These are phyloP conservation scores for Begonia loranthoides DNA, from an alignment of 306 rosid genomes.

Conservation along the genomic window DNA sequence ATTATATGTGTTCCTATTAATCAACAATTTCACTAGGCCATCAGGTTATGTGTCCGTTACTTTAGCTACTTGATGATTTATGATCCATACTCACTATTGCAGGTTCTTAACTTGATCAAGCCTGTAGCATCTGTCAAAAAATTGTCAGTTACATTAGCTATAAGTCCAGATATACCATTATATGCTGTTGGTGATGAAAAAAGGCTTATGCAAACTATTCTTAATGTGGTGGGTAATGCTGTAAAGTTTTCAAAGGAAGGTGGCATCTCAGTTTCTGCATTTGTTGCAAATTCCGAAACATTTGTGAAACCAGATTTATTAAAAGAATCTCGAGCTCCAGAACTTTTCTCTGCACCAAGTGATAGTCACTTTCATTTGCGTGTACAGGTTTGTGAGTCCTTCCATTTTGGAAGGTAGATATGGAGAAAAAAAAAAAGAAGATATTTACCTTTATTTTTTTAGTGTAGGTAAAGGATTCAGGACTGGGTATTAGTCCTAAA, in stretches of 20 bases:
- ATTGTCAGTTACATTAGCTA: slow-evolving; percentile 40
- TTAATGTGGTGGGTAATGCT: slow-evolving; percentile 91
- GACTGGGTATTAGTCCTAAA: slow-evolving; percentile 75
- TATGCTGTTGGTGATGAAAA: slow-evolving; percentile 74
- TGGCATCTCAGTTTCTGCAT: slow-evolving; percentile 46
- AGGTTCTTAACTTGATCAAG: slow-evolving; percentile 76
- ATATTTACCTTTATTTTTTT: background rate
- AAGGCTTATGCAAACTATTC: slow-evolving; percentile 76
- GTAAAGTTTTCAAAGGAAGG: slow-evolving; percentile 95
- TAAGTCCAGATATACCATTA: slow-evolving; percentile 67
- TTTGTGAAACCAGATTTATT: slow-evolving; percentile 1
- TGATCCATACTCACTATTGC: slow-evolving; percentile 27
- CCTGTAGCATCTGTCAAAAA: slow-evolving; percentile 83
- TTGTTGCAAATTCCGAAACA: slow-evolving; percentile 61
- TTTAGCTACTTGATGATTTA: slow-evolving; percentile 13
- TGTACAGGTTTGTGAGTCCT: slow-evolving; percentile 49
- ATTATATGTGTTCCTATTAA: background rate
- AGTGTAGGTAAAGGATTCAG: slow-evolving; percentile 73
- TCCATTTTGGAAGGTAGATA: slow-evolving; percentile 11
- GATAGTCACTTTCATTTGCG: slow-evolving; percentile 75
- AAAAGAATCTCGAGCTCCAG: slow-evolving; percentile 58
- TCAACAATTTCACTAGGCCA: slow-evolving; percentile 5
- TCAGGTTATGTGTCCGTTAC: slow-evolving; percentile 7
- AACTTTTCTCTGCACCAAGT: slow-evolving; percentile 49
- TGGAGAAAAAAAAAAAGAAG: slow-evolving; percentile 5